Conservation (phyloP, 164 flowering plant species). For the Vitis cinerea region DNA sequence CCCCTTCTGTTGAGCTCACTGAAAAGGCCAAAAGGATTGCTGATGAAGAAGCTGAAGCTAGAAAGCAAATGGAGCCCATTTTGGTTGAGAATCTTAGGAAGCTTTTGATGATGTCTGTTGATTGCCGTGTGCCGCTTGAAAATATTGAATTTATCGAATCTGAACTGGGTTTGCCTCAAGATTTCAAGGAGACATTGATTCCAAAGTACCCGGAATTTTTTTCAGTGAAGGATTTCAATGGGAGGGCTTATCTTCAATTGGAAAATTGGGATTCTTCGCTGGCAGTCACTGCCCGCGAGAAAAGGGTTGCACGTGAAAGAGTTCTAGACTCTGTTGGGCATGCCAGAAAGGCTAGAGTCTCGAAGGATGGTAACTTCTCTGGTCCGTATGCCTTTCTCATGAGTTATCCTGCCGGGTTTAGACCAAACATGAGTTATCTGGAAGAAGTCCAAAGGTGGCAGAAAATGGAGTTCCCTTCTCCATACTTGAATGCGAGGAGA, state of each 20-base stretch:
- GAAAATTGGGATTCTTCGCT: conserved; percentile 91
- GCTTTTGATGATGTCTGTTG: conserved; percentile 89
- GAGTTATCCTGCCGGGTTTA: conserved; percentile 70
- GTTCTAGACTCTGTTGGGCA: conserved; percentile 10
- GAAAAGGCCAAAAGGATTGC: conserved; percentile 59
- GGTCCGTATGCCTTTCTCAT: conserved; percentile 75
- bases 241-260: conserved; percentile 55
- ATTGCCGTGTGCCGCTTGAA: conserved; percentile 68
- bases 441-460: conserved; percentile 87
- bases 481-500: conserved; percentile 85
- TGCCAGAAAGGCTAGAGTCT: conserved; percentile 32
- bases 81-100: conserved; percentile 79
- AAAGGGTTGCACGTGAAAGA: conserved; percentile 39
- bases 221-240: conserved; percentile 52
- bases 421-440: conserved; percentile 74
- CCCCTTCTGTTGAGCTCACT: conserved; percentile 61
- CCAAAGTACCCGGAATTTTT: conserved; percentile 78
- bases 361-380: conserved; percentile 72
- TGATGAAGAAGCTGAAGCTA: conserved; percentile 46
- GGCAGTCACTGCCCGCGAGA: conserved; percentile 82
- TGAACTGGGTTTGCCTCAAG: conserved; percentile 74
- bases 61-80: conserved; percentile 73
- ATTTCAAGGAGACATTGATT: conserved; percentile 55
- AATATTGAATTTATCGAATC: conserved; percentile 56
- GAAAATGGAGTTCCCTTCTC: conserved; percentile 89